These are phyloP conservation scores for Boletus rubropictus DNA, from an alignment of 768 basidiomycete genomes.

Conservation along the genomic window DNA sequence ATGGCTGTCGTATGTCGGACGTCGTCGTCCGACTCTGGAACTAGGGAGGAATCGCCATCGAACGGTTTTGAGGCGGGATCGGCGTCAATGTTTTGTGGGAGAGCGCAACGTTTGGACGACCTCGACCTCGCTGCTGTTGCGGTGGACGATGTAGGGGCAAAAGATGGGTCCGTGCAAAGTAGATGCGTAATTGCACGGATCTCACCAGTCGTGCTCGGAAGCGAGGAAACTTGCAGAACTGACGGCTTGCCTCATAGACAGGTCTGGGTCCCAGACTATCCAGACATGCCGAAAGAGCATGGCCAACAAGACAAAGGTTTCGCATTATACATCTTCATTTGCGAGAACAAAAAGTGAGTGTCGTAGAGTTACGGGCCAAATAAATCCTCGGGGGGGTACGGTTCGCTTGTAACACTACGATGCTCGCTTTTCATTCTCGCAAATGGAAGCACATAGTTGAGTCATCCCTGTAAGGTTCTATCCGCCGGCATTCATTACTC, in stretches of 20 bases:
- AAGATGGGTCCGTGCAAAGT: conserved; percentile 13
- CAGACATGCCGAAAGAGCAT: no score
- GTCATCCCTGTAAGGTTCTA: no score
- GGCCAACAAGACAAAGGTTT: background rate
- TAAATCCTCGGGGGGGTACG: no score
- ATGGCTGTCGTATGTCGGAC: background rate
- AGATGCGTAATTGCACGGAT: background rate
- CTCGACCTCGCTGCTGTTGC: conserved; percentile 6
- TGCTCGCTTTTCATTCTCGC: no score
- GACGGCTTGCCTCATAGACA: no score
- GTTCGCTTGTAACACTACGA: no score
- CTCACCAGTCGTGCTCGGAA: conserved; percentile 15
- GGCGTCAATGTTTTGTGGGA: conserved; percentile 12
- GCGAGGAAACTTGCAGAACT: conserved; percentile 19
- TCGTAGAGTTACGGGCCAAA: background rate
- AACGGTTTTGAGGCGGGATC: background rate
- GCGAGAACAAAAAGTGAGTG: conserved; percentile 19
- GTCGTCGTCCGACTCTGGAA: no score
- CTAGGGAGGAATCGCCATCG: no score
- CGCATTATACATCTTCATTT: conserved; percentile 10
- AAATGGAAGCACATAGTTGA: no score
- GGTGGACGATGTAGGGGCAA: conserved; percentile 13
- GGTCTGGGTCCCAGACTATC: no score
- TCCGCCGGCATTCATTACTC: no score
- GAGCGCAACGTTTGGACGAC: conserved; percentile 19